These are phyloP conservation scores for Fusarium fujikuroi DNA, from an alignment of 2,329 filamentous ascomycete genomes.

Conservation along the genomic window DNA sequence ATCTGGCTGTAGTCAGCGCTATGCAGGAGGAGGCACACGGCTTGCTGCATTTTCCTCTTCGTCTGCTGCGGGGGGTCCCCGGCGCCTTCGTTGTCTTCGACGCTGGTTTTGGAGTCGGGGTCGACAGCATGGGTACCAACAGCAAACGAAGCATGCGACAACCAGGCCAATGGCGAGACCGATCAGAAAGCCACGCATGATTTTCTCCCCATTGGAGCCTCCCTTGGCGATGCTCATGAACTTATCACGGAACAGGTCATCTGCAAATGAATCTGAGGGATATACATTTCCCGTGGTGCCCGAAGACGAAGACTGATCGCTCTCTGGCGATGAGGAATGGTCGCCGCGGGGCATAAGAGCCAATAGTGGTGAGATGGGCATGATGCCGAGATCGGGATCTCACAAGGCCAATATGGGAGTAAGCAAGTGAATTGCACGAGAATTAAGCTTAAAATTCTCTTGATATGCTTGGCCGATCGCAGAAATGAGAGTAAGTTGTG, in stretches of 20 bases:
- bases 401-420: neutral
- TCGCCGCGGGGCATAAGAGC: constrained; percentile 33
- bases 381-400: constrained; percentile 13
- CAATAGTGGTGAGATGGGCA: constrained; percentile 24
- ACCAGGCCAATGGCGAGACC: constrained; percentile 48
- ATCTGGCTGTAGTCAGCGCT: neutral
- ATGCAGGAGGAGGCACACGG: constrained; percentile 19
- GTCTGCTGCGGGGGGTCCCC: constrained; percentile 30
- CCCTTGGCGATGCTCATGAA: constrained; percentile 45
- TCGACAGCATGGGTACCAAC: constrained; percentile 49
- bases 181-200: constrained; percentile 50
- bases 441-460: constrained; percentile 26
- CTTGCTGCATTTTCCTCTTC: constrained; percentile 29
- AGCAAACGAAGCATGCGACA: constrained; percentile 48
- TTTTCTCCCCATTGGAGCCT: constrained; percentile 47
- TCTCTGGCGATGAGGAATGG: constrained; percentile 39
- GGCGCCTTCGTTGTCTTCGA: constrained; percentile 28
- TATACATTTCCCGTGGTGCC: constrained; percentile 18
- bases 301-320: constrained; percentile 26
- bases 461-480: constrained; percentile 1
- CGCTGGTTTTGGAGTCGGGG: constrained; percentile 29
- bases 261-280: constrained; percentile 32
- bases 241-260: constrained; percentile 43
- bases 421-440: neutral
- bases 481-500: constrained; percentile 5